Conservation (phyloP, 2,329 filamentous ascomycete species). For the Ophiosphaerella narmari region DNA sequence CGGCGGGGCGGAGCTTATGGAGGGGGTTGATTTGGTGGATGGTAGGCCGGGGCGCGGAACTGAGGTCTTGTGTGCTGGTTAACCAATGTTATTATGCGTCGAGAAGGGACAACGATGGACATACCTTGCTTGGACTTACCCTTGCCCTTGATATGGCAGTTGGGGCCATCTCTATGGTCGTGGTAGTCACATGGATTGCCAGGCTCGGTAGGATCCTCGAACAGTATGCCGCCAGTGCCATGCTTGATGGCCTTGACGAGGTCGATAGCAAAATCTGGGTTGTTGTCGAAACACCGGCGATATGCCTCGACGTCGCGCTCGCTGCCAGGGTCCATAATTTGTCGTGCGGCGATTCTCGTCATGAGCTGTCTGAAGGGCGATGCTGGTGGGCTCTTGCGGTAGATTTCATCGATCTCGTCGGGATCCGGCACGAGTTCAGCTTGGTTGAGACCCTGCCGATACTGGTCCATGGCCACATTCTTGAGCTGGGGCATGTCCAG, state of each 20-base stretch:
- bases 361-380: constrained; percentile 58
- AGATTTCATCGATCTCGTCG: constrained; percentile 60
- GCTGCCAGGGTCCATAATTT: constrained; percentile 61
- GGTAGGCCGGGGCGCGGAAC: constrained; percentile 28
- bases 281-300: constrained; percentile 55
- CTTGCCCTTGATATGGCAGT: constrained; percentile 45
- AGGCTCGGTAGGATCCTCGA: constrained; percentile 56
- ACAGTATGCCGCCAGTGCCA: constrained; percentile 56
- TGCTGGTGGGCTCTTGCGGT: constrained; percentile 50
- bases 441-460: constrained; percentile 55
- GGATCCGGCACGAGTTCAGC: constrained; percentile 59
- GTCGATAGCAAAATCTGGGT: constrained; percentile 58
- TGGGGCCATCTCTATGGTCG: constrained; percentile 53
- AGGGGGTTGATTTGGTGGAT: constrained; percentile 37
- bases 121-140: constrained; percentile 44
- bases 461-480: constrained; percentile 61
- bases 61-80: constrained; percentile 42
- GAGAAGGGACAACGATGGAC: constrained; percentile 25
- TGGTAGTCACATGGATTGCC: constrained; percentile 55
- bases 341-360: constrained; percentile 59
- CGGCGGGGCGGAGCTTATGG: constrained; percentile 34
- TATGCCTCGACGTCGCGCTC: constrained; percentile 57
- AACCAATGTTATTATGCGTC: constrained; percentile 42
- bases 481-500: constrained; percentile 57
- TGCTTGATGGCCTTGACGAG: constrained; percentile 58